These are phyloP conservation scores for Fusarium duplospermum DNA, from an alignment of 2,329 filamentous ascomycete genomes.

Conservation along the genomic window DNA sequence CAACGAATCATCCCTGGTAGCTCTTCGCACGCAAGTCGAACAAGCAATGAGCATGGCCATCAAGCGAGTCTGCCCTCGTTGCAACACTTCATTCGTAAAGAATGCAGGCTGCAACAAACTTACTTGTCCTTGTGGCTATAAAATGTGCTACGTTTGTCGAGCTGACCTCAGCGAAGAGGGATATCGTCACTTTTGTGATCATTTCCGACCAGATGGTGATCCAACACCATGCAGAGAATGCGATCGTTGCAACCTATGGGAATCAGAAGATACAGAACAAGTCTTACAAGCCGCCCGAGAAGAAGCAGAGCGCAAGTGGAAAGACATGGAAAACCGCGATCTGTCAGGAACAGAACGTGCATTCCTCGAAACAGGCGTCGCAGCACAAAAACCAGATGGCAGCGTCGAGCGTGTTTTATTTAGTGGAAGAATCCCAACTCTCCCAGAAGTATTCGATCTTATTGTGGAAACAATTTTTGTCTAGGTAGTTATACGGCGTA, in stretches of 20 bases:
- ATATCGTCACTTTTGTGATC: constrained; percentile 95
- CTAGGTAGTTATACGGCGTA: constrained; percentile 39
- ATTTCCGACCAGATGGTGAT: constrained; percentile 87
- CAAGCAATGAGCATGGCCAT: constrained; percentile 93
- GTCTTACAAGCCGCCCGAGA: constrained; percentile 76
- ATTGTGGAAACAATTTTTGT: constrained; percentile 58
- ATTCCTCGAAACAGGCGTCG: constrained; percentile 67
- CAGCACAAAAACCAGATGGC: constrained; percentile 38
- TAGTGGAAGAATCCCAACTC: constrained; percentile 51
- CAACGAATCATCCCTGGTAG: constrained; percentile 83
- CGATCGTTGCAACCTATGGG: constrained; percentile 82
- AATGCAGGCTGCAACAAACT: constrained; percentile 96
- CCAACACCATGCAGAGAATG: constrained; percentile 79
- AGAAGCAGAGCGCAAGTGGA: constrained; percentile 79
- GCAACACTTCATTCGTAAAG: constrained; percentile 93
- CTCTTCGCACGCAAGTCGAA: constrained; percentile 89
- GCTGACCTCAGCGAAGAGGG: constrained; percentile 79
- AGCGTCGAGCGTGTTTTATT: constrained; percentile 50
- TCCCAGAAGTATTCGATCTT: constrained; percentile 59
- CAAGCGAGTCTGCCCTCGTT: constrained; percentile 93
- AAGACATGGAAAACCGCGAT: constrained; percentile 70
- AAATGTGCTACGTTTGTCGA: constrained; percentile 98
- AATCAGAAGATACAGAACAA: constrained; percentile 78
- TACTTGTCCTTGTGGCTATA: constrained; percentile 93
- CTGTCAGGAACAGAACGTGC: constrained; percentile 66